Evolutionary conservation across 208 protist genomes (phyloP).

Genomic region (Blechomonas ayalai): DNA sequence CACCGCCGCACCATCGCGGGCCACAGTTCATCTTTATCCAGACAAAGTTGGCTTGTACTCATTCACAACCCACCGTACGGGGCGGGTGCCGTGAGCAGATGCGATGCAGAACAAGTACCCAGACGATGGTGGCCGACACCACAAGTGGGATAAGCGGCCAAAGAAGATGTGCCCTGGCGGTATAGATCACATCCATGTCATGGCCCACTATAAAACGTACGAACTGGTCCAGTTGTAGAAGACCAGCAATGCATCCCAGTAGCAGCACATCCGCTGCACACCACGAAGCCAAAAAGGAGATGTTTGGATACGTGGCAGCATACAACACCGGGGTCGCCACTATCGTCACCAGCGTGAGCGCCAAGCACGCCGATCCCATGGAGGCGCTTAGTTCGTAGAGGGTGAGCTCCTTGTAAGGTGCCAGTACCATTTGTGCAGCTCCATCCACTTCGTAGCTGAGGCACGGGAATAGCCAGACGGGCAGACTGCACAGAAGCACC

Average conservation of each 20-base stretch:
- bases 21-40: too few species aligned
- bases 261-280: slow-evolving; percentile 84
- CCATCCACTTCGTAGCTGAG: slow-evolving; percentile 14
- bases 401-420: background rate
- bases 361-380: slow-evolving; percentile 5
- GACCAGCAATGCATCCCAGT: slow-evolving; percentile 75
- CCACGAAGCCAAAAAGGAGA: slow-evolving; percentile 82
- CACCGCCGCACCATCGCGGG: too few species aligned
- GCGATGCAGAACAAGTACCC: slow-evolving; percentile 10
- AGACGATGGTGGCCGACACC: slow-evolving; percentile 17
- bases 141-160: slow-evolving; percentile 42
- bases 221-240: slow-evolving; percentile 90
- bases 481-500: slow-evolving; percentile 18
- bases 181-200: slow-evolving; percentile 31
- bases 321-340: slow-evolving; percentile 35
- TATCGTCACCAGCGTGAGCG: slow-evolving; percentile 25
- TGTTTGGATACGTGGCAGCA: slow-evolving; percentile 8
- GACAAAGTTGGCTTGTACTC: background rate
- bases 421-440: slow-evolving; percentile 6
- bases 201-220: slow-evolving; percentile 81
- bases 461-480: slow-evolving; percentile 22
- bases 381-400: slow-evolving; percentile 5
- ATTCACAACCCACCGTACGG: background rate
- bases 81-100: background rate
- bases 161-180: slow-evolving; percentile 31